Conservation (phyloP, 1,284 basidiomycete genomes). For the Naganishia sp. region DNA sequence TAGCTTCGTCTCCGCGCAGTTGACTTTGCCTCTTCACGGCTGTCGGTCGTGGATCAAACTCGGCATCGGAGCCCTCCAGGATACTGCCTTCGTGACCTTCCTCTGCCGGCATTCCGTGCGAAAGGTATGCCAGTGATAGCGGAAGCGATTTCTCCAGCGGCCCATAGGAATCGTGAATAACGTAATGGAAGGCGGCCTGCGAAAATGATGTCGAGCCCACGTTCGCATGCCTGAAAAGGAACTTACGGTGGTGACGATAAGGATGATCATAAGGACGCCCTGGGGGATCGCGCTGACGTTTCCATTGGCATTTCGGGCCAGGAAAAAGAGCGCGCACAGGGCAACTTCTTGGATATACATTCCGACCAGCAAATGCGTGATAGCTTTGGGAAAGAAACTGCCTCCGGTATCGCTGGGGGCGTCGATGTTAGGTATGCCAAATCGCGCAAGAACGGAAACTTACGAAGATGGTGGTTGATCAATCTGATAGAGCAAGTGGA, state of each 20-base stretch:
- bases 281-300: conserved; percentile 67
- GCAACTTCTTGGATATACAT: conserved; percentile 81
- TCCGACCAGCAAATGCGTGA: conserved; percentile 91
- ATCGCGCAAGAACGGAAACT: neutral
- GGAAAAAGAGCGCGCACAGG: conserved; percentile 83
- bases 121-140: conserved; percentile 72
- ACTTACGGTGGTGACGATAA: conserved; percentile 76
- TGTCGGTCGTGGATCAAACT: conserved; percentile 29
- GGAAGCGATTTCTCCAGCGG: conserved; percentile 66
- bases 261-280: conserved; percentile 76
- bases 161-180: conserved; percentile 65
- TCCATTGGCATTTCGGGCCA: conserved; percentile 62
- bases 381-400: conserved; percentile 91
- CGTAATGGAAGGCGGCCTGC: conserved; percentile 66
- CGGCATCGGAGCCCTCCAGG: conserved; percentile 39
- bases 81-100: conserved; percentile 39
- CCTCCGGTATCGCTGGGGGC: conserved; percentile 75
- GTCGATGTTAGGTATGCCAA: neutral
- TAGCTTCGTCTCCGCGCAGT: neutral
- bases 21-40: conserved; percentile 17
- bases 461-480: conserved; percentile 25
- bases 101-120: conserved; percentile 56
- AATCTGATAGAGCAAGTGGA: conserved; percentile 35
- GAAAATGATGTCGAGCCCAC: neutral
- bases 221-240: conserved; percentile 35